Evolutionary conservation across 805 yeast genomes (phyloP).

Genomic region (Wickerhamomyces canadensis): DNA sequence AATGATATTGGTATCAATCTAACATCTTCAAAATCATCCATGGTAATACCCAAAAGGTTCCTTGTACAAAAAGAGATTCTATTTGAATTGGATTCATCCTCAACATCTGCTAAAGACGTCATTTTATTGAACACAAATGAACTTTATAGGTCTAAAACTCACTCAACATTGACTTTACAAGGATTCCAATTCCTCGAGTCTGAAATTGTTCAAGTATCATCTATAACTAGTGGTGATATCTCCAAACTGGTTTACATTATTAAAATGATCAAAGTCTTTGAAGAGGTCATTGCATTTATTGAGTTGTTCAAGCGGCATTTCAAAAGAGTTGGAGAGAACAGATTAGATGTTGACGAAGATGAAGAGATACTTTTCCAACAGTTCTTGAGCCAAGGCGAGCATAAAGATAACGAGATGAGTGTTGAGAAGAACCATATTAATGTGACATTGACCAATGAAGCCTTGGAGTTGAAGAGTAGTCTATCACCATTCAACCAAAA

Average conservation of each 20-base stretch:
- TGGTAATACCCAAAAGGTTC: not conserved
- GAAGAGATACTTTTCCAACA: not conserved
- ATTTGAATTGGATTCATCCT: too few species aligned
- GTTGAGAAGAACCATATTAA: not conserved
- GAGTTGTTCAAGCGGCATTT: not conserved
- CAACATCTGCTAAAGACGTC: not conserved
- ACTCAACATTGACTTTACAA: not conserved
- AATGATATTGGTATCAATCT: constrained; percentile 13
- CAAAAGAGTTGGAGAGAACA: not conserved
- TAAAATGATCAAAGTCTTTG: not conserved
- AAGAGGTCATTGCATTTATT: not conserved
- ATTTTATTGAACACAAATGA: not conserved
- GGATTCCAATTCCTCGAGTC: constrained; percentile 3
- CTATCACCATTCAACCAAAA: constrained; percentile 6
- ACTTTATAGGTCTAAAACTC: not conserved
- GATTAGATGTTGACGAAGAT: not conserved
- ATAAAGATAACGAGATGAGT: not conserved
- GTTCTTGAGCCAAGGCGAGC: not conserved
- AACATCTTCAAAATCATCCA: not conserved
- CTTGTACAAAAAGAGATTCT: too few species aligned
- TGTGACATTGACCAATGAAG: not conserved
- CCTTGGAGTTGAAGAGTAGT: constrained; percentile 1
- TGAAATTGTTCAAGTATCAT: not conserved
- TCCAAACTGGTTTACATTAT: not conserved
- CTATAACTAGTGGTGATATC: not conserved